phyloP scores from a whole-genome alignment of 208 protist genomes.

The Crithidia mellificae region DNA sequence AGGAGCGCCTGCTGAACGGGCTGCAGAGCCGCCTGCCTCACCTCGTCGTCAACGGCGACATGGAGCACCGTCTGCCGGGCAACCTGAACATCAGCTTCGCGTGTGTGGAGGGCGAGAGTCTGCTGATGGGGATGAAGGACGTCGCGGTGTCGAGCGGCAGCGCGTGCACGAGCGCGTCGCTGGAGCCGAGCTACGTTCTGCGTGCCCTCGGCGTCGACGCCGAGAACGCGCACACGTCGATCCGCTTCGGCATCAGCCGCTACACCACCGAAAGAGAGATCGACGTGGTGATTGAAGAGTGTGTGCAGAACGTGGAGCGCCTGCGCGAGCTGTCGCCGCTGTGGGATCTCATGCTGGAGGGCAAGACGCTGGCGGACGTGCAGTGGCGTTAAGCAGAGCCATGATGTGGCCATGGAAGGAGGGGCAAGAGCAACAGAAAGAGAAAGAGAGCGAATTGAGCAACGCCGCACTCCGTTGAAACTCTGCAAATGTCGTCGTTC shows the following conservation, averaged over 20 bases:
- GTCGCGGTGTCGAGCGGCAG: conserved; percentile 96
- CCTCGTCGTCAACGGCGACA: conserved; percentile 95
- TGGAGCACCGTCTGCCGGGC: conserved; percentile 90
- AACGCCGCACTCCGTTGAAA: too few relatives aligned
- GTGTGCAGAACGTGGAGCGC: conserved; percentile 90
- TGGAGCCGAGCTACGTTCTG: conserved; percentile 99
- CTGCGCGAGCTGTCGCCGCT: conserved; percentile 98
- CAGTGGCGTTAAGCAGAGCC: conserved; percentile 77
- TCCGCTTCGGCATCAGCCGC: conserved; percentile 98
- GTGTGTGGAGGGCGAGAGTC: conserved; percentile 98
- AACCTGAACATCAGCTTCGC: conserved; percentile 99
- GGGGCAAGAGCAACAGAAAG: background rate
- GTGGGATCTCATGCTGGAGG: conserved; percentile 98
- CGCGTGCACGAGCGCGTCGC: conserved; percentile 98
- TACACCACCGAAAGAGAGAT: conserved; percentile 98
- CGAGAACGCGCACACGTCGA: conserved; percentile 98
- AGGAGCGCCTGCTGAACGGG: conserved; percentile 82
- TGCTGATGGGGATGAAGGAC: conserved; percentile 98
- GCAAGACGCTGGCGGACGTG: conserved; percentile 92
- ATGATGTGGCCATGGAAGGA: background rate
- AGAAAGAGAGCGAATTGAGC: background rate
- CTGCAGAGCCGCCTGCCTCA: conserved; percentile 83
- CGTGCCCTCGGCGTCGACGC: conserved; percentile 98
- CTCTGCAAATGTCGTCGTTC: too few relatives aligned
- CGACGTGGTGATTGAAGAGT: conserved; percentile 91